These are phyloP conservation scores for Aspergillus leporis DNA, from an alignment of 495 filamentous ascomycete genomes.

Conservation along the genomic window DNA sequence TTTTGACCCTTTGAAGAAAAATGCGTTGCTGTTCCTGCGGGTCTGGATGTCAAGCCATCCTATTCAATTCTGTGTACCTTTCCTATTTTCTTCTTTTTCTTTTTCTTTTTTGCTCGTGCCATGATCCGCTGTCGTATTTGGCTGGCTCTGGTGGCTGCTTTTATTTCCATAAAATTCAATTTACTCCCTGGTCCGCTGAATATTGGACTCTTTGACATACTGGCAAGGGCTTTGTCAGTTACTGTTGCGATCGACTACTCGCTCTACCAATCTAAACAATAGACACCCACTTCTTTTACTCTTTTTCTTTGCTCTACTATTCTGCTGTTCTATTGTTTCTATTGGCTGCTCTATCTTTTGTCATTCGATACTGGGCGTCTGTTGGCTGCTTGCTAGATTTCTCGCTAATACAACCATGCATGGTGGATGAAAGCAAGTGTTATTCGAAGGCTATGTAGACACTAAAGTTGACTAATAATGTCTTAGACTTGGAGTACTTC, in stretches of 20 bases:
- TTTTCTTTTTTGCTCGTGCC: slow-evolving; percentile 8
- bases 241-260: slow-evolving; percentile 4
- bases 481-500: neutral
- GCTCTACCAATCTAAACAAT: slow-evolving; percentile 7
- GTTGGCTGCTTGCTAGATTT: slow-evolving; percentile 15
- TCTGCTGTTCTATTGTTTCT: slow-evolving; percentile 3
- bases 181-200: neutral
- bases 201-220: neutral
- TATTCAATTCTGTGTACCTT: slow-evolving; percentile 11
- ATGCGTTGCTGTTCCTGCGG: slow-evolving; percentile 11
- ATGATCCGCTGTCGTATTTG: slow-evolving; percentile 9
- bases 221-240: neutral
- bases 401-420: slow-evolving; percentile 15
- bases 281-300: slow-evolving; percentile 7
- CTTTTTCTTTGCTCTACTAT: neutral
- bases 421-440: slow-evolving; percentile 15
- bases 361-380: slow-evolving; percentile 18
- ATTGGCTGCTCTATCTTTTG: slow-evolving; percentile 6
- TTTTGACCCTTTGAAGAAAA: slow-evolving; percentile 13
- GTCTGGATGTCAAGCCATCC: slow-evolving; percentile 16
- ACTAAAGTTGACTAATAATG: neutral
- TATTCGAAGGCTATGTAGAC: slow-evolving; percentile 7
- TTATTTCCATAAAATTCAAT: no score
- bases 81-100: slow-evolving; percentile 14
- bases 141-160: slow-evolving; percentile 18